A percentile compares a stretch with the other conserved stretches of the same genome.
Conservation (phyloP, 108 stramenopile species). For the Schizochytrium sp. region DNA sequence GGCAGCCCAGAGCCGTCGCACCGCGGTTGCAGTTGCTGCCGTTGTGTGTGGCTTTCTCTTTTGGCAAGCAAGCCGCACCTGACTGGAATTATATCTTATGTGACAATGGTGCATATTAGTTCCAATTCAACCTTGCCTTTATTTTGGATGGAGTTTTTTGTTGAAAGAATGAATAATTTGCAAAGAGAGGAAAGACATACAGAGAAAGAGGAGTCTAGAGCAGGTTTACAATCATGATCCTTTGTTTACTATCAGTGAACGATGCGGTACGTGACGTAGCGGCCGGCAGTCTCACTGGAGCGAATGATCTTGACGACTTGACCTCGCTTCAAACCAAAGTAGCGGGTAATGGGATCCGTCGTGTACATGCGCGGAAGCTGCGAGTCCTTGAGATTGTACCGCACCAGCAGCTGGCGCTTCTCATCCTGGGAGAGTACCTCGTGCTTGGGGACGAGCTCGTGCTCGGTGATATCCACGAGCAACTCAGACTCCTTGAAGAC, state of each 20-base stretch:
- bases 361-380: constrained; percentile 97
- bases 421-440: constrained; percentile 79
- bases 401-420: constrained; percentile 80
- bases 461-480: constrained; percentile 96
- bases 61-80: background rate
- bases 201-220: too few relatives aligned
- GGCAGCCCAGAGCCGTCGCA: background rate
- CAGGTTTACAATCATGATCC: too few relatives aligned
- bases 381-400: constrained; percentile 91
- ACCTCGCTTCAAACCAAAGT: constrained; percentile 92
- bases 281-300: constrained; percentile 94
- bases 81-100: background rate
- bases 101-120: background rate
- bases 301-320: constrained; percentile 98
- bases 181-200: background rate
- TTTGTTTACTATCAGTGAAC: constrained; percentile 62
- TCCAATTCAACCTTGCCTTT: too few relatives aligned
- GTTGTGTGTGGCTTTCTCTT: background rate
- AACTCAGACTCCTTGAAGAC: constrained; percentile 96
- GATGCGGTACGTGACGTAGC: constrained; percentile 97
- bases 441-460: constrained; percentile 83
- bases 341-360: constrained; percentile 93
- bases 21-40: background rate
- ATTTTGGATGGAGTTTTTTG: too few relatives aligned
- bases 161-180: background rate